Percentiles rank a stretch among this genome's conserved stretches.
Conservation (phyloP, 2,329 filamentous ascomycete species). For the Pseudogymnoascus sp. region DNA sequence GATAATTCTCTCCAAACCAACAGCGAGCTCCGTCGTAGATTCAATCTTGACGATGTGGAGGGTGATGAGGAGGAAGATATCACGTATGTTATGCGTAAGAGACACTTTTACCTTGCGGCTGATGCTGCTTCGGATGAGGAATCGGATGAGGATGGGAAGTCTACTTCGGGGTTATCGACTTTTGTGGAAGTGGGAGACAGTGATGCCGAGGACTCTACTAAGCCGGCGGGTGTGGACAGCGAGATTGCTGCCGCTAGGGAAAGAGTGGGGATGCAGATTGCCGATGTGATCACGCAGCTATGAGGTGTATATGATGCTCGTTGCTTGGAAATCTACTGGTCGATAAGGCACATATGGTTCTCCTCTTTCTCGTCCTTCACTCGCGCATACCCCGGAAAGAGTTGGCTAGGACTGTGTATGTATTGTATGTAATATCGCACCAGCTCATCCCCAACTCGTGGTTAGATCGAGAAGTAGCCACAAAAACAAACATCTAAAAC, state of each 20-base stretch:
- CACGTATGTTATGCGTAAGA: neutral
- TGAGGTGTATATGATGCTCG: conserved; percentile 4
- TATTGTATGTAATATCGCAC: neutral
- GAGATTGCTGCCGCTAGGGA: conserved; percentile 51
- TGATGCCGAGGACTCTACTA: conserved; percentile 28
- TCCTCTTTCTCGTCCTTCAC: neutral
- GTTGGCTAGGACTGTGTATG: neutral
- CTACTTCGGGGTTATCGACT: neutral
- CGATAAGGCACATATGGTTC: neutral
- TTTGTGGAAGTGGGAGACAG: conserved; percentile 28
- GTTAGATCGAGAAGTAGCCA: neutral
- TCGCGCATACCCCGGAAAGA: neutral
- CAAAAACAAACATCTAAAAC: neutral
- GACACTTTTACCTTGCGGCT: neutral
- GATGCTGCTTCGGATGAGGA: neutral
- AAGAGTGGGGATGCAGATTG: conserved; percentile 39
- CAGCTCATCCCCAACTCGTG: neutral
- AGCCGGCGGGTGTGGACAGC: conserved; percentile 39
- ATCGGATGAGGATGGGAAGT: conserved; percentile 10
- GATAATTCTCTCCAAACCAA: neutral
- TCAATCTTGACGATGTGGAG: neutral
- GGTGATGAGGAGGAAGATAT: neutral
- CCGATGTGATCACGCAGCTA: conserved; percentile 35
- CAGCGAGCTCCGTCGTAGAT: neutral
- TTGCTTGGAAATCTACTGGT: neutral